Conservation (phyloP, 2,329 filamentous ascomycete genomes). For the Aspergillus quadricinctus region DNA sequence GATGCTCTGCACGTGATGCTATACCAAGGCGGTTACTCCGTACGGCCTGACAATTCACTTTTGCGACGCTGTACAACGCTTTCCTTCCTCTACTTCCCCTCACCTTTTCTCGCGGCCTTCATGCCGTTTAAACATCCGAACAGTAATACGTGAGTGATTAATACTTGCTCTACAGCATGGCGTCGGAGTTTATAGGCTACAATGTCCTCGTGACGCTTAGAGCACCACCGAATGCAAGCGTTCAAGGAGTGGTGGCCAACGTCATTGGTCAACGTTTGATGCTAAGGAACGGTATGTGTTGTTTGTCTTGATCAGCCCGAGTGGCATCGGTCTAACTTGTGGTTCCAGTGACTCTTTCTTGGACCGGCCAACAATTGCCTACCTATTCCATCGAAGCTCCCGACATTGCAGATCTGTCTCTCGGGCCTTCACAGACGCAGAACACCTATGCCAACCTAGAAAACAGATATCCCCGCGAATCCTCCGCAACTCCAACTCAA, state of each 20-base stretch:
- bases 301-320: conserved; percentile 24
- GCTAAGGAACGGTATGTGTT: conserved; percentile 63
- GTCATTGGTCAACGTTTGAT: conserved; percentile 67
- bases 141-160: conserved; percentile 1
- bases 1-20: conserved; percentile 16
- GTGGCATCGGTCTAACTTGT: conserved; percentile 25
- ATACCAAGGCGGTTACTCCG: conserved; percentile 2
- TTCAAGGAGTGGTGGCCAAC: conserved; percentile 67
- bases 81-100: conserved; percentile 1
- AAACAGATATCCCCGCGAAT: conserved; percentile 9
- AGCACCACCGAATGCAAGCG: conserved; percentile 58
- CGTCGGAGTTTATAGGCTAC: conserved; percentile 68
- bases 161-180: conserved; percentile 47
- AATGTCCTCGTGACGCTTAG: conserved; percentile 70
- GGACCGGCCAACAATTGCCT: conserved; percentile 49
- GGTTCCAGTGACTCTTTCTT: conserved; percentile 43
- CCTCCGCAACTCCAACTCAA: conserved; percentile 28
- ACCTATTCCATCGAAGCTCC: conserved; percentile 55
- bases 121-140: background rate
- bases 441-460: conserved; percentile 13
- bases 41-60: conserved; percentile 15
- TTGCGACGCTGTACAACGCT: conserved; percentile 9
- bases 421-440: conserved; percentile 21
- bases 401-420: conserved; percentile 54
- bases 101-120: background rate